Conservation (phyloP, 805 yeast species). For the Zygosaccharomyces kombuchaensis region DNA sequence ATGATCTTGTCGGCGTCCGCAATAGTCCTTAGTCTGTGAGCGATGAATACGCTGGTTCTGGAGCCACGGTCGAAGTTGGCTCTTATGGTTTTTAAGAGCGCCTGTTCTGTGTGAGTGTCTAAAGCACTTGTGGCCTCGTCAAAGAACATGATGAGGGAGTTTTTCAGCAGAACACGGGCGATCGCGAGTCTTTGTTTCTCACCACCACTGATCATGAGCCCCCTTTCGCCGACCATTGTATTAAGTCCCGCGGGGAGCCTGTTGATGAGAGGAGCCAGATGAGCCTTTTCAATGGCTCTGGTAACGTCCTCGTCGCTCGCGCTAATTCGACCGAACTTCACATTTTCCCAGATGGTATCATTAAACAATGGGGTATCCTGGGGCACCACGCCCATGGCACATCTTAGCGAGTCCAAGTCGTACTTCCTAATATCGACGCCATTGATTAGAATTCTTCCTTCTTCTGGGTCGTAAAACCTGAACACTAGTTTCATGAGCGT, state of each 20-base stretch:
- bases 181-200: slow-evolving; percentile 95
- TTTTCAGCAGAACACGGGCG: slow-evolving; percentile 81
- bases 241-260: slow-evolving; percentile 79
- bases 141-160: slow-evolving; percentile 85
- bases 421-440: slow-evolving; percentile 81
- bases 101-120: slow-evolving; percentile 94
- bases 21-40: slow-evolving; percentile 88
- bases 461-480: slow-evolving; percentile 79
- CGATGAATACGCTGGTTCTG: slow-evolving; percentile 84
- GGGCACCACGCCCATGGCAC: slow-evolving; percentile 85
- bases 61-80: slow-evolving; percentile 52
- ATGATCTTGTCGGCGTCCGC: slow-evolving; percentile 93
- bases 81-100: slow-evolving; percentile 69
- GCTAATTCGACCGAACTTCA: slow-evolving; percentile 74
- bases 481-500: slow-evolving; percentile 80
- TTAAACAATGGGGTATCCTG: slow-evolving; percentile 96
- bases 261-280: slow-evolving; percentile 54
- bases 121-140: slow-evolving; percentile 97
- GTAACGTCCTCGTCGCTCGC: slow-evolving; percentile 71
- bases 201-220: slow-evolving; percentile 99
- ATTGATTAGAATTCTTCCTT: slow-evolving; percentile 77
- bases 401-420: slow-evolving; percentile 69
- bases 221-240: slow-evolving; percentile 93
- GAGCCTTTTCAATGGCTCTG: slow-evolving; percentile 62
- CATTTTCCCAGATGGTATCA: slow-evolving; percentile 82